A percentile compares a stretch with the other conserved stretches of the same genome.
Conservation (phyloP, 2,329 filamentous ascomycete genomes). For the Chaetomium sp. region DNA sequence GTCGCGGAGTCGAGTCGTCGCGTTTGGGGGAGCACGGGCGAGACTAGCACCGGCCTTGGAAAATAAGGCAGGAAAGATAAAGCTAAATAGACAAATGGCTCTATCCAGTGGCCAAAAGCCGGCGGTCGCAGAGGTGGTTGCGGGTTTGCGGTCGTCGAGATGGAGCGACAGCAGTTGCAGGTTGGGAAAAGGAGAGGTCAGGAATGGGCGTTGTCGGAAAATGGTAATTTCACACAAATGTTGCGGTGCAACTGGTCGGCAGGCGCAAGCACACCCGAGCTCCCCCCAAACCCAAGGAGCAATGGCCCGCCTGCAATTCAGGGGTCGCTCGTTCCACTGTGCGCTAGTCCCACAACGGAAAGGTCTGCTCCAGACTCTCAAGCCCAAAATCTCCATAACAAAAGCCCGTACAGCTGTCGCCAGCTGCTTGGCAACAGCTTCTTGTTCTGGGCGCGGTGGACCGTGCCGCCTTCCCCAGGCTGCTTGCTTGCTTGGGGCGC, state of each 20-base stretch:
- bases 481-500: background rate
- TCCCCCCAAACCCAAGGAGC: slow-evolving; percentile 10
- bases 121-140: slow-evolving; percentile 12
- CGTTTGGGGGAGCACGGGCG: slow-evolving; percentile 19
- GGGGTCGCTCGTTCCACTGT: slow-evolving; percentile 17
- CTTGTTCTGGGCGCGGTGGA: background rate
- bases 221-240: slow-evolving; percentile 36
- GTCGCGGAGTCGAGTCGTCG: slow-evolving; percentile 11
- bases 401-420: background rate
- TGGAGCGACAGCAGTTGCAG: slow-evolving; percentile 19
- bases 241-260: slow-evolving; percentile 27
- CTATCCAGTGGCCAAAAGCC: slow-evolving; percentile 21
- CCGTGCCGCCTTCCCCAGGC: background rate
- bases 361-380: slow-evolving; percentile 7
- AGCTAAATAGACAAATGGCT: slow-evolving; percentile 15
- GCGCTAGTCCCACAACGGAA: slow-evolving; percentile 12
- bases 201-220: slow-evolving; percentile 24
- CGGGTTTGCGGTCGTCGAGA: slow-evolving; percentile 19
- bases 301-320: slow-evolving; percentile 20
- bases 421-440: background rate
- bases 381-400: background rate
- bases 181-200: slow-evolving; percentile 24
- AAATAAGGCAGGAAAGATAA: slow-evolving; percentile 14
- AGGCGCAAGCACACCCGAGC: slow-evolving; percentile 17
- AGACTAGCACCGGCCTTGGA: slow-evolving; percentile 19